These are phyloP conservation scores for Huntiella omanensis DNA, from an alignment of 2,329 filamentous ascomycete species.

Conservation along the genomic window DNA sequence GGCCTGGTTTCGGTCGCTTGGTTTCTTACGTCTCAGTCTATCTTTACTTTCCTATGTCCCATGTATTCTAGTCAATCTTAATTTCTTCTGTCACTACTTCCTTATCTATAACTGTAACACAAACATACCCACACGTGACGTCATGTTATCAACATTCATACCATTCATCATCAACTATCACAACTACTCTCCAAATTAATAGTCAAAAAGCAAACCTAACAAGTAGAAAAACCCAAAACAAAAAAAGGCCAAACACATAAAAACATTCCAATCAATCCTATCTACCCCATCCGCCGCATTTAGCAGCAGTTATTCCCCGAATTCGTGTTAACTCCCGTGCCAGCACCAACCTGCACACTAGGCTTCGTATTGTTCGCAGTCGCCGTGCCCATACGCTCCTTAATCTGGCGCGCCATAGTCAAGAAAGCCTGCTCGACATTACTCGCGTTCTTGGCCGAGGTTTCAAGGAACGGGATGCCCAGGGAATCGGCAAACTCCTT, in stretches of 20 bases:
- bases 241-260: not conserved
- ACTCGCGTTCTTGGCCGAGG: conserved; percentile 96
- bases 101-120: not conserved
- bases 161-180: too few relatives aligned
- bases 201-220: not conserved
- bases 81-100: not conserved
- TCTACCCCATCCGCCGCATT: conserved; percentile 13
- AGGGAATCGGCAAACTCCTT: conserved; percentile 99
- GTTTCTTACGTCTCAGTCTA: conserved; percentile 8
- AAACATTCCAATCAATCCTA: not conserved
- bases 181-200: too few relatives aligned
- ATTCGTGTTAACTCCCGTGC: conserved; percentile 79
- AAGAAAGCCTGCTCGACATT: conserved; percentile 99
- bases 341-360: conserved; percentile 85
- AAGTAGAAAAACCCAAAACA: not conserved
- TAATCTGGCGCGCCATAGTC: conserved; percentile 99
- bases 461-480: conserved; percentile 98
- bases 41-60: conserved; percentile 5
- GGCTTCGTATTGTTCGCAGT: conserved; percentile 95
- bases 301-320: conserved; percentile 85
- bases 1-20: not conserved
- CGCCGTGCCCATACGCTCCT: conserved; percentile 97
- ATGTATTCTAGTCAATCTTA: not conserved
- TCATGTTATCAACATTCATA: too few relatives aligned
- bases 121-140: too few relatives aligned